These are phyloP conservation scores for Tremella yokohamensis DNA, from an alignment of 768 basidiomycete species.

Conservation along the genomic window DNA sequence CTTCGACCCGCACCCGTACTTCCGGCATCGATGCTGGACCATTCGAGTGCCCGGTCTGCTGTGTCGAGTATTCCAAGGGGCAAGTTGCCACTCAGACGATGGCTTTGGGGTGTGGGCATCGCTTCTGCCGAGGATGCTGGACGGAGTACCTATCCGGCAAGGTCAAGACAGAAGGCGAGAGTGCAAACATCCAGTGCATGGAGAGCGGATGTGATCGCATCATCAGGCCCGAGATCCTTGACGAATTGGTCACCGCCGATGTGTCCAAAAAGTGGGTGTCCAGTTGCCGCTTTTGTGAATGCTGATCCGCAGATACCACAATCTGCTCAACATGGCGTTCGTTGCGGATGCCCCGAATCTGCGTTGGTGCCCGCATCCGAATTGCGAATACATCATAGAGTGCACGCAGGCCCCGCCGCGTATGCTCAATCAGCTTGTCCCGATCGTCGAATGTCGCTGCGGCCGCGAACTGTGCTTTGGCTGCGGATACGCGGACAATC, in stretches of 20 bases:
- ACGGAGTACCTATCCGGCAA: slow-evolving; percentile 71
- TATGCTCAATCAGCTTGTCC: slow-evolving; percentile 73
- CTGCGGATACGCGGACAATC: slow-evolving; percentile 80
- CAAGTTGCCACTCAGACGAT: slow-evolving; percentile 63
- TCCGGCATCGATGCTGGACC: slow-evolving; percentile 52
- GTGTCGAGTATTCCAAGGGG: slow-evolving; percentile 56
- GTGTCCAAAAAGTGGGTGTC: slow-evolving; percentile 50
- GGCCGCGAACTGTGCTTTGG: slow-evolving; percentile 90
- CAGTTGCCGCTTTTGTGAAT: neutral
- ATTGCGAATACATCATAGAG: slow-evolving; percentile 89
- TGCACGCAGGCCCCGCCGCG: slow-evolving; percentile 77
- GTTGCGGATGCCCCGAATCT: slow-evolving; percentile 76
- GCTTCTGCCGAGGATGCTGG: slow-evolving; percentile 84
- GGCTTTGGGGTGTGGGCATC: slow-evolving; percentile 74
- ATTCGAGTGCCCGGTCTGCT: slow-evolving; percentile 93
- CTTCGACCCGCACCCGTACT: slow-evolving; percentile 15
- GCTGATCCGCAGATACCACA: slow-evolving; percentile 62
- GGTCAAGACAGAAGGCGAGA: slow-evolving; percentile 62
- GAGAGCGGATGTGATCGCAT: slow-evolving; percentile 52
- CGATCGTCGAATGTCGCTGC: slow-evolving; percentile 81
- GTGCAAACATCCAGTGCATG: slow-evolving; percentile 54
- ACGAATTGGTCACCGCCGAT: slow-evolving; percentile 59
- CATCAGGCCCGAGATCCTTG: slow-evolving; percentile 51
- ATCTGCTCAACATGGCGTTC: slow-evolving; percentile 82
- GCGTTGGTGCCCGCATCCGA: slow-evolving; percentile 92